Evolutionary conservation across 73 alveolate genomes (phyloP), one percentile per base, ranked within the genome.

Genomic region (Paramecium caudatum): DNA sequence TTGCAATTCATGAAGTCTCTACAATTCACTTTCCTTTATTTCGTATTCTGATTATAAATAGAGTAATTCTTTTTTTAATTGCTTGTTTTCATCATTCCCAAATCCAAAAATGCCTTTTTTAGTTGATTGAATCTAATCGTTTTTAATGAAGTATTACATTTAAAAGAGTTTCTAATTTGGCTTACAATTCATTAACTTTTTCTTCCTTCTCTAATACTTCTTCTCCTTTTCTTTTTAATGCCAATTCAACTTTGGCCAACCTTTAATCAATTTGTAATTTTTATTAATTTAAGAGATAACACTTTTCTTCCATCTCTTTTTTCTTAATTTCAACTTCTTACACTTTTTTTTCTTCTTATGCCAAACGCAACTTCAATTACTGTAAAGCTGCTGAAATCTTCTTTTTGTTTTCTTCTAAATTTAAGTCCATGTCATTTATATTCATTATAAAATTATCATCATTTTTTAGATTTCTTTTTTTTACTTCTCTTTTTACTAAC

Each of bases 1-100:
- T 65, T 32, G 19, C 16, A 33, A 17, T 65, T 65, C 47, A 65
- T 65, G 83, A 33, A 65, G 47, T 65, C 83, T 65, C 21, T 65
- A 12, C 17, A 65, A 33, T 36, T 65, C 83, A 32, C 39, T 33
- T 0, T 36, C 2, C 49, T 65, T 65, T 4, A 65, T 65, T 33
- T 65, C 83, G 27, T 32, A 2, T 65, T 65, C 83, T 36, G 27
- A 33, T 16, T 65, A 65, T 25, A 13, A 33, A 33, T n/a, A 36
- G 17, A 65, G 34, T 0, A 65, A 43, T 4, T 65, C 15, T 36
- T 65, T 33, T 8, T 43, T 12, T 25, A 2, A 36, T 5, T 33
- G 3, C 15, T 30, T 65, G 34, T 33, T 5, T 27, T 65, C 49
- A 65, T 65, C 49, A 33, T 33, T 33, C 83, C 83, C 27, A 65